Evolutionary conservation across 1,284 basidiomycete genomes (phyloP).

Genomic region (Ceratobasidium sp.): DNA sequence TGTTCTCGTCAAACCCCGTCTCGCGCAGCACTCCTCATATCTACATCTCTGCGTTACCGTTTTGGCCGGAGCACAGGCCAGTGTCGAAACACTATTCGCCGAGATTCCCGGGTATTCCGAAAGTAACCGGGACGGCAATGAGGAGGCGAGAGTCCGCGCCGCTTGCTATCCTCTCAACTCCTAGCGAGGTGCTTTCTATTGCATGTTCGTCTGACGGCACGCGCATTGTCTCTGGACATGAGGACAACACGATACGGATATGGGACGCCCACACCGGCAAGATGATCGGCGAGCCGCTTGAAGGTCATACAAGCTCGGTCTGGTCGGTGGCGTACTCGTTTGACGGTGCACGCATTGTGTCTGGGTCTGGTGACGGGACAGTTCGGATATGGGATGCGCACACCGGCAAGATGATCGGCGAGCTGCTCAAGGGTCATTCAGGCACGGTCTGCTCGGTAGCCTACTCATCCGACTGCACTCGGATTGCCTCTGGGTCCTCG

Average conservation of each 20-base stretch:
- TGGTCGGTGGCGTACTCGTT: slow-evolving; percentile 18
- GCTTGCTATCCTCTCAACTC: no score
- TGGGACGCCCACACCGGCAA: slow-evolving; percentile 38
- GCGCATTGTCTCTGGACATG: slow-evolving; percentile 28
- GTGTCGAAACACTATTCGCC: slow-evolving; percentile 1
- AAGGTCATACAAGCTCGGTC: slow-evolving; percentile 26
- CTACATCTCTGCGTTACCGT: neutral
- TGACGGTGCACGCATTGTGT: neutral
- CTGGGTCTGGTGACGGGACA: neutral
- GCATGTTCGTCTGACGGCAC: slow-evolving; percentile 22
- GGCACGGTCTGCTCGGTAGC: slow-evolving; percentile 21
- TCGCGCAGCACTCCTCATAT: slow-evolving; percentile 11
- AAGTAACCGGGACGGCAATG: no score
- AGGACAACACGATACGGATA: slow-evolving; percentile 19
- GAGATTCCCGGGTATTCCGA: no score
- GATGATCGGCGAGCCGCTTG: neutral
- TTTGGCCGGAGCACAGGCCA: slow-evolving; percentile 11
- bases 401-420: neutral
- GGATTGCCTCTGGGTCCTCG: slow-evolving; percentile 17
- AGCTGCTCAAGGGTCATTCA: neutral
- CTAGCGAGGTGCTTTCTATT: slow-evolving; percentile 25
- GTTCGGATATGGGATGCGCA: slow-evolving; percentile 29
- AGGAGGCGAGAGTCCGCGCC: no score
- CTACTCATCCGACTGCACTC: slow-evolving; percentile 21
- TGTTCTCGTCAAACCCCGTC: neutral